Evolutionary conservation across 2,329 filamentous ascomycete species (phyloP).

Genomic region (Fusarium sp.): DNA sequence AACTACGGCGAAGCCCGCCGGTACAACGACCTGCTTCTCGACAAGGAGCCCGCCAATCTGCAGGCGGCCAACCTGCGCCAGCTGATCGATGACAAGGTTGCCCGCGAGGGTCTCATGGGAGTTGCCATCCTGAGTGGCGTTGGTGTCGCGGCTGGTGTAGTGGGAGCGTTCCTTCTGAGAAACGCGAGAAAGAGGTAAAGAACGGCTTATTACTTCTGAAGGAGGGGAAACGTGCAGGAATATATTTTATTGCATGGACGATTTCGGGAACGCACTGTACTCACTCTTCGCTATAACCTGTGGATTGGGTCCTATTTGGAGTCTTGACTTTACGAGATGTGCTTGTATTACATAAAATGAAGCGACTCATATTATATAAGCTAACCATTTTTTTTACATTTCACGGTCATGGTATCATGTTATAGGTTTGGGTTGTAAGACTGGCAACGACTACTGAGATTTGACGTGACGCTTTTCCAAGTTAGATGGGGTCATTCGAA

Average conservation of each 20-base stretch:
- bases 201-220: background rate
- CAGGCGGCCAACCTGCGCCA: constrained; percentile 88
- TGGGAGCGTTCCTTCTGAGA: constrained; percentile 88
- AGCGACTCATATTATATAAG: constrained; percentile 37
- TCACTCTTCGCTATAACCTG: constrained; percentile 31
- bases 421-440: no score
- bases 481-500: background rate
- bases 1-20: constrained; percentile 95
- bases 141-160: constrained; percentile 91
- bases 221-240: constrained; percentile 9
- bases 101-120: constrained; percentile 92
- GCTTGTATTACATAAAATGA: constrained; percentile 47
- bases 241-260: constrained; percentile 28
- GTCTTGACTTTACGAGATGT: constrained; percentile 41
- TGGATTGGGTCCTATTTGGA: constrained; percentile 31
- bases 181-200: constrained; percentile 73
- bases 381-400: constrained; percentile 12
- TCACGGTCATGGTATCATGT: no score
- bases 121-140: constrained; percentile 95
- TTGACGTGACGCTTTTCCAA: background rate
- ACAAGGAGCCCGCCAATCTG: constrained; percentile 91
- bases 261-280: constrained; percentile 32
- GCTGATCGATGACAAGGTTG: constrained; percentile 95
- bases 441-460: background rate
- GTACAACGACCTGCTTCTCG: constrained; percentile 93